Percentiles rank a stretch among this genome's conserved stretches.
Evolutionary conservation across 495 filamentous ascomycete genomes (phyloP).

Genomic region (Amniculicola lignicola): DNA sequence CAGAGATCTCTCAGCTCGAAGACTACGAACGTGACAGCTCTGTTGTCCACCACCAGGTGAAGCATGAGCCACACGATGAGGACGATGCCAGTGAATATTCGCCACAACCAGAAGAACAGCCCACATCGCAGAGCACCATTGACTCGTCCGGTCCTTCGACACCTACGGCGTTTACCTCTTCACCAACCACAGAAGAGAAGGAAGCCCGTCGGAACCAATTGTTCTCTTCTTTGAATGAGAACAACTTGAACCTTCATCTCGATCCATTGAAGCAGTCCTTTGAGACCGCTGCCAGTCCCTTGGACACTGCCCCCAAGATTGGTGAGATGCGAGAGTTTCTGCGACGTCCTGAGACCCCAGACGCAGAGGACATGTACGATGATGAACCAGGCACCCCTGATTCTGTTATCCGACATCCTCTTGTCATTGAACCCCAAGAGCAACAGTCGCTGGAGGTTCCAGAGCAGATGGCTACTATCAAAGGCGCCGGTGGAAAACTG

Average conservation of each 20-base stretch:
- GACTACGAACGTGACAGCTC: slow-evolving; percentile 40
- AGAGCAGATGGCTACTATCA: slow-evolving; percentile 85
- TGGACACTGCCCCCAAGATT: slow-evolving; percentile 46
- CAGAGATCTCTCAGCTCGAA: slow-evolving; percentile 32
- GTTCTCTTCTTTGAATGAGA: slow-evolving; percentile 45
- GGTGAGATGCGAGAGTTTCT: slow-evolving; percentile 51
- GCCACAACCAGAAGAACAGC: slow-evolving; percentile 29
- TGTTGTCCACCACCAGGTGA: slow-evolving; percentile 41
- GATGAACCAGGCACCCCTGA: slow-evolving; percentile 78
- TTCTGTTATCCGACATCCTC: slow-evolving; percentile 85
- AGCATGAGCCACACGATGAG: slow-evolving; percentile 29
- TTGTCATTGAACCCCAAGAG: slow-evolving; percentile 42
- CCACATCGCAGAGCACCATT: slow-evolving; percentile 21
- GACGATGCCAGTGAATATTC: slow-evolving; percentile 44
- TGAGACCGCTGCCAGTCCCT: slow-evolving; percentile 37
- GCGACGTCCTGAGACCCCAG: slow-evolving; percentile 63
- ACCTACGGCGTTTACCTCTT: slow-evolving; percentile 28
- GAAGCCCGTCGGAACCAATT: slow-evolving; percentile 14
- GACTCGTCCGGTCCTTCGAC: slow-evolving; percentile 36
- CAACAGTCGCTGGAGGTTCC: slow-evolving; percentile 62
- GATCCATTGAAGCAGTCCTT: slow-evolving; percentile 45
- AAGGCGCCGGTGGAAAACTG: slow-evolving; percentile 77
- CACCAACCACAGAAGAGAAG: slow-evolving; percentile 8
- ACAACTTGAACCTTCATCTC: slow-evolving; percentile 13
- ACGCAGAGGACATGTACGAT: slow-evolving; percentile 53